Conservation (phyloP, 2,329 filamentous ascomycete genomes). For the Hortaea sp. region DNA sequence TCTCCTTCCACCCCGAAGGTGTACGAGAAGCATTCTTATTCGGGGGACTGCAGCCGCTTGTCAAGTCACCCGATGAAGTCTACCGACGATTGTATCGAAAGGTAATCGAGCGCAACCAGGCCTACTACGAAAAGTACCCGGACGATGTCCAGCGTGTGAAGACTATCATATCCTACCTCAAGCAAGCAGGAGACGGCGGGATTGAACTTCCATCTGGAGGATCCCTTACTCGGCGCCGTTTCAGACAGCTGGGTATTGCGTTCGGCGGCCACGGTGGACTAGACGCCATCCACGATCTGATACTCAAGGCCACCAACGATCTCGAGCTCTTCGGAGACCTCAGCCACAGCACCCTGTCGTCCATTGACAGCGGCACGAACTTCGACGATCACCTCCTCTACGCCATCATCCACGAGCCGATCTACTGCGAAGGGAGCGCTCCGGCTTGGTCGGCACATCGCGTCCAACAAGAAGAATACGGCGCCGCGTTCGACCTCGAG, state of each 20-base stretch:
- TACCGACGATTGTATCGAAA: slow-evolving; percentile 63
- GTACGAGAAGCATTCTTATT: slow-evolving; percentile 73
- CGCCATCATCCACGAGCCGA: slow-evolving; percentile 74
- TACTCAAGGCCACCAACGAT: slow-evolving; percentile 62
- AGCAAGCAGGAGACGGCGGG: slow-evolving; percentile 43
- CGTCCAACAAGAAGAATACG: slow-evolving; percentile 41
- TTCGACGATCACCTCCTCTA: slow-evolving; percentile 78
- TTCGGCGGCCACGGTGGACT: slow-evolving; percentile 74
- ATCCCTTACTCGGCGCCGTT: slow-evolving; percentile 58
- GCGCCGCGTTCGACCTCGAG: slow-evolving; percentile 36
- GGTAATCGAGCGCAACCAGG: slow-evolving; percentile 60
- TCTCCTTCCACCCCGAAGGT: slow-evolving; percentile 68
- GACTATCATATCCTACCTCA: slow-evolving; percentile 55
- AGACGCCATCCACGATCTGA: slow-evolving; percentile 61
- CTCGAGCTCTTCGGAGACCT: slow-evolving; percentile 67
- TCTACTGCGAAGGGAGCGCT: slow-evolving; percentile 64
- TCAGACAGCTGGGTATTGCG: slow-evolving; percentile 66
- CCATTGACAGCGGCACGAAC: slow-evolving; percentile 55
- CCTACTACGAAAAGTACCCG: slow-evolving; percentile 77
- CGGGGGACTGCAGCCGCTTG: slow-evolving; percentile 72
- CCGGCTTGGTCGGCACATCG: slow-evolving; percentile 69
- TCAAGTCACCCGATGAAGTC: slow-evolving; percentile 60
- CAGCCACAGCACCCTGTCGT: slow-evolving; percentile 58
- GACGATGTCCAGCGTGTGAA: slow-evolving; percentile 64
- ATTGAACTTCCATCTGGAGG: slow-evolving; percentile 64